Percentiles rank a stretch among this genome's conserved stretches.
These are phyloP conservation scores for Globisporangium lucens DNA, from an alignment of 352 stramenopile species.

Conservation along the genomic window DNA sequence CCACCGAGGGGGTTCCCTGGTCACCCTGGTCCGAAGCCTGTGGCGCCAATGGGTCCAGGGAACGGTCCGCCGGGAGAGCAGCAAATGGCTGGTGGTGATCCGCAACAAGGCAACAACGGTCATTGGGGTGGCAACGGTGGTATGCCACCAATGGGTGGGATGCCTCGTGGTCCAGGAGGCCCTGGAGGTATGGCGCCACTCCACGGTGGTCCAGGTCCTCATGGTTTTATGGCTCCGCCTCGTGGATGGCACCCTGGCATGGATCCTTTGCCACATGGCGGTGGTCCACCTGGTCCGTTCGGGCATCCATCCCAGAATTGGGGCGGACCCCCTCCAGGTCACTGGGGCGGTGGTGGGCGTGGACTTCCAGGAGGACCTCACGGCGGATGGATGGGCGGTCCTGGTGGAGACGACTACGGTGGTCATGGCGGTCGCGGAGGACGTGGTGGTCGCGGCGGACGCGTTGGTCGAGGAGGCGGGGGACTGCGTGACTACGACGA, in stretches of 20 bases:
- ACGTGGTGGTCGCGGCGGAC: slow-evolving; percentile 24
- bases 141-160: slow-evolving; percentile 18
- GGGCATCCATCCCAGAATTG: slow-evolving; percentile 35
- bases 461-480: slow-evolving; percentile 19
- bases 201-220: slow-evolving; percentile 15
- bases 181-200: slow-evolving; percentile 20
- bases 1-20: slow-evolving; percentile 21
- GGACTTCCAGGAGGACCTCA: slow-evolving; percentile 28
- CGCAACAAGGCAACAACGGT: slow-evolving; percentile 23
- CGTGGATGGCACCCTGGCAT: slow-evolving; percentile 70
- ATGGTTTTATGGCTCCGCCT: slow-evolving; percentile 60
- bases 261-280: slow-evolving; percentile 35
- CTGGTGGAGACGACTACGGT: slow-evolving; percentile 20
- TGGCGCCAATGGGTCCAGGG: slow-evolving; percentile 7
- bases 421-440: slow-evolving; percentile 31
- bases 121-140: slow-evolving; percentile 3
- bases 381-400: slow-evolving; percentile 51
- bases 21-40: slow-evolving; percentile 1
- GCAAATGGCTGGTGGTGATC: neutral
- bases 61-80: slow-evolving; percentile 5
- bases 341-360: slow-evolving; percentile 42
- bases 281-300: slow-evolving; percentile 23
- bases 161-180: slow-evolving; percentile 17
- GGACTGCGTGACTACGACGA: slow-evolving; percentile 38
- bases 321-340: slow-evolving; percentile 37